Base-by-base conservation (phyloP, 2,329 filamentous ascomycete species). In the Thyridium curvatum region DNA sequence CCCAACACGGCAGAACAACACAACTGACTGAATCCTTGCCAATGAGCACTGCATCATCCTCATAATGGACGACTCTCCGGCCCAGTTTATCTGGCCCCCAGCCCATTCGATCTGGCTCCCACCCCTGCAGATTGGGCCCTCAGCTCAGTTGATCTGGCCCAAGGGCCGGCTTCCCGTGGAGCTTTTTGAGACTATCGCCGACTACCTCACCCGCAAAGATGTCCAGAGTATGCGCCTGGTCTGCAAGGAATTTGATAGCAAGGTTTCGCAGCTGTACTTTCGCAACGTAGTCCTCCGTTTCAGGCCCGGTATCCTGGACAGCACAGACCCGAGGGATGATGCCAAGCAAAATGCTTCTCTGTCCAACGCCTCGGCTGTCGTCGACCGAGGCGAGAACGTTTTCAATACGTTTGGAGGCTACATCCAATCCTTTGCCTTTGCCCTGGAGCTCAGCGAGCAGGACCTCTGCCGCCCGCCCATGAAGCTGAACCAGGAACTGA, bases 221-320 rank as follows among this genome's bases (percentile, higher is more conserved):
- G 64, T 84, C 37, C 74, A 77, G 54, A 67, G 61, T 21, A 67
- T 85, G 56, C 74, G 82, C 5, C 62, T 84, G 4, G 79, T 83
- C 3, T 76, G 68, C 50, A 66, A 61, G 30, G 76, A 81, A 40
- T 76, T 79, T 44, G 47, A 51, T 29, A 35, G 32, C 15, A 48
- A 44, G 30, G 41, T 51, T n/a, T 41, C 47, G 13, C 41, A 42
- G 18, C 33, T 68, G 31, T 68, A 82, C 34, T 85, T 83, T 53
- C 65, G 69, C 41, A 77, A 76, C 33, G 74, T 82, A 8, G 78
- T 84, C 6, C 74, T 82, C 2, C 77, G 78, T 2, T 86, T 85
- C 60, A 75, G 72, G 32, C 71, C 76, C 2, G 74, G 82, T 46
- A 72, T 85, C 17, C 82, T 77, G 52, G 71, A 70, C 33, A 50